Percentiles rank a stretch among this genome's conserved stretches.
These are phyloP conservation scores for Populus hybrid DNA, from an alignment of 441 rosid species.

Conservation along the genomic window DNA sequence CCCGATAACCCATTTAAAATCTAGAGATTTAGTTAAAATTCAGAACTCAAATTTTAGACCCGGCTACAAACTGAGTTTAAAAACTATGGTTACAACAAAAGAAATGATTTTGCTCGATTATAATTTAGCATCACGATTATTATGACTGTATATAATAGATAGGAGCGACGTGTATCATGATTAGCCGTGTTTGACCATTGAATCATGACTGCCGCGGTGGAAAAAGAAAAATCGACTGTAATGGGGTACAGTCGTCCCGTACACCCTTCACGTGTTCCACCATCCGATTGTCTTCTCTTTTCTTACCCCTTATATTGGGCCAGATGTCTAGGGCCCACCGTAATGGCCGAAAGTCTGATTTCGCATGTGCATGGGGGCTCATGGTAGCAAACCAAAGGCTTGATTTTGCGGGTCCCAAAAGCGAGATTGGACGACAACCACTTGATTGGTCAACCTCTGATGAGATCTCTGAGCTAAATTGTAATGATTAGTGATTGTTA, in stretches of 20 bases:
- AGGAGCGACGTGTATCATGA: slow-evolving; percentile 14
- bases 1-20: too few relatives aligned
- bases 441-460: slow-evolving; percentile 14
- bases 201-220: slow-evolving; percentile 19
- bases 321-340: slow-evolving; percentile 14
- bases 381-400: neutral
- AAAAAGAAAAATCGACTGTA: neutral
- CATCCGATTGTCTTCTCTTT: slow-evolving; percentile 8
- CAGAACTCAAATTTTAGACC: too few relatives aligned
- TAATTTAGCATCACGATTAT: neutral
- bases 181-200: neutral
- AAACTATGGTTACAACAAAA: too few relatives aligned
- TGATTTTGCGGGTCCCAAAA: slow-evolving; percentile 15
- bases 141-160: neutral
- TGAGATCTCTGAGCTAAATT: slow-evolving; percentile 7
- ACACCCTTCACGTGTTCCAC: slow-evolving; percentile 22
- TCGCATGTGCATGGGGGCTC: slow-evolving; percentile 24
- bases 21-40: too few relatives aligned
- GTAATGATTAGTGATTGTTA: slow-evolving; percentile 14
- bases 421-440: neutral
- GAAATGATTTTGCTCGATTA: too few relatives aligned
- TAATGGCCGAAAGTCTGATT: slow-evolving; percentile 6
- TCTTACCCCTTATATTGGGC: neutral
- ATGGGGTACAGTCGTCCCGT: slow-evolving; percentile 11
- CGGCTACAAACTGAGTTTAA: too few relatives aligned